Conservation (phyloP, 2,329 filamentous ascomycete species). For the Pseudocercospora fuligena region DNA sequence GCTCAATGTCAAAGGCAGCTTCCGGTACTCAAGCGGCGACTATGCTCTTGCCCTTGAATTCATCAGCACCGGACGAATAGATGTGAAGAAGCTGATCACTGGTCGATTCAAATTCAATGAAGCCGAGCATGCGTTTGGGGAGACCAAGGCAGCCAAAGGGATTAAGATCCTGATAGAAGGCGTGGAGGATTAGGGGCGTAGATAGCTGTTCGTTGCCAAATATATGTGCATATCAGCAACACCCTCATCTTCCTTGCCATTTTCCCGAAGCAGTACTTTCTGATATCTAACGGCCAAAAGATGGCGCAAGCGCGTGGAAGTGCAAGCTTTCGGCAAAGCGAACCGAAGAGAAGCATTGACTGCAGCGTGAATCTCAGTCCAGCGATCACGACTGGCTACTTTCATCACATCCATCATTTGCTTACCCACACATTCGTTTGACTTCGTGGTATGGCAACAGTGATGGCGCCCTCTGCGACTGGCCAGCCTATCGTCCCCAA, state of each 20-base stretch:
- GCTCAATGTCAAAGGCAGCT: conserved; percentile 82
- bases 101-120: conserved; percentile 76
- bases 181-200: conserved; percentile 25
- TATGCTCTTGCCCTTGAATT: conserved; percentile 83
- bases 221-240: not conserved
- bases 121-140: conserved; percentile 83
- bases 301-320: not conserved
- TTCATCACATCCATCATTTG: not conserved
- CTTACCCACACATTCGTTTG: not conserved
- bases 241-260: not conserved
- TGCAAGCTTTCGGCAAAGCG: not conserved
- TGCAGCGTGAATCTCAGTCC: conserved; percentile 4
- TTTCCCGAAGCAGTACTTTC: not conserved
- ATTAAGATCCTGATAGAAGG: conserved; percentile 64
- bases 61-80: conserved; percentile 71
- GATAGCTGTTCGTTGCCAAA: not conserved
- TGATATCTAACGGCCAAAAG: not conserved
- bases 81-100: conserved; percentile 78
- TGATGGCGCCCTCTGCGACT: conserved; percentile 26
- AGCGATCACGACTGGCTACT: not conserved
- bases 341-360: not conserved
- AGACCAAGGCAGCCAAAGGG: conserved; percentile 82
- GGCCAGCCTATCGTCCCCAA: conserved; percentile 24
- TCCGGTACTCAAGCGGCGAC: conserved; percentile 87
- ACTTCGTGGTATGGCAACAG: conserved; percentile 27